phyloP scores from a whole-genome alignment of 2,329 filamentous ascomycete species.

The Aureobasidium melanogenum region DNA sequence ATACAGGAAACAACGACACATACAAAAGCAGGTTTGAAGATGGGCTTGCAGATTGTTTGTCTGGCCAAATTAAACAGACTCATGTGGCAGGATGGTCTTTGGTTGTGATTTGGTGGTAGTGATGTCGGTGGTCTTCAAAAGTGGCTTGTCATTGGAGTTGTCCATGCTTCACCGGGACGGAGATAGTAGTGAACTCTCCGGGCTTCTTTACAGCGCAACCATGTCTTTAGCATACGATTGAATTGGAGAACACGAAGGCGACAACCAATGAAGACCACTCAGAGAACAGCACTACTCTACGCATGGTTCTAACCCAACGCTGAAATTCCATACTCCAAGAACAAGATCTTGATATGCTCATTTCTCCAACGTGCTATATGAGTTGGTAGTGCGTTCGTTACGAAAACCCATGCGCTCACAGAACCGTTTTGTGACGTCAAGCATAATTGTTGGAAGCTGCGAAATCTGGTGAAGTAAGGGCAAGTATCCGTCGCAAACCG shows the following conservation, averaged over 20 bases:
- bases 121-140: background rate
- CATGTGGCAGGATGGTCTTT: conserved; percentile 4
- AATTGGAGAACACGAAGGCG: background rate
- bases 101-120: background rate
- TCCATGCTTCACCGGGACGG: background rate
- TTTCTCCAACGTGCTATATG: background rate
- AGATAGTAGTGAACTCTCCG: background rate
- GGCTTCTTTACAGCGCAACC: background rate
- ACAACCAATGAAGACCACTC: background rate
- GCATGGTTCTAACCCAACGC: background rate
- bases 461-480: conserved; percentile 2
- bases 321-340: background rate
- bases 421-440: background rate
- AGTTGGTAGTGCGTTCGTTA: background rate
- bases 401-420: background rate
- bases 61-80: conserved; percentile 3
- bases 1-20: background rate
- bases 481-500: background rate
- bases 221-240: background rate
- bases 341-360: background rate
- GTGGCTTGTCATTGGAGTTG: conserved; percentile 2
- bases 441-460: background rate
- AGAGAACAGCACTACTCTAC: background rate
- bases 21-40: conserved; percentile 4
- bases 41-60: conserved; percentile 4